phyloP scores from a whole-genome alignment of 306 rosid genomes.

The Dalbergia cochinchinensis region DNA sequence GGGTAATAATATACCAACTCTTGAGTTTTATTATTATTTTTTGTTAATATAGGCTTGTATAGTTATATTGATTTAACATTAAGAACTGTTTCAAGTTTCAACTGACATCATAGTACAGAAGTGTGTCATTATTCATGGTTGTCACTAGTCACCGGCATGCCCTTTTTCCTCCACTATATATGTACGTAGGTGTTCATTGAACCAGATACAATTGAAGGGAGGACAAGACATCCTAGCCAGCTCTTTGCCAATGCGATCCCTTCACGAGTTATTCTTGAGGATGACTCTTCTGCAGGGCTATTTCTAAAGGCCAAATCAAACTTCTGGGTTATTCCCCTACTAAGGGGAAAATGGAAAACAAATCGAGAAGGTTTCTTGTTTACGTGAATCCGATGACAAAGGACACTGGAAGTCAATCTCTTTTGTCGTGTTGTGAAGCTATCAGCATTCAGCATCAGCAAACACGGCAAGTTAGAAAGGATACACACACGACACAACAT shows the following conservation, averaged over 20 bases:
- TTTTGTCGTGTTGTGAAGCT: conserved; percentile 28
- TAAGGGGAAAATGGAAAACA: background rate
- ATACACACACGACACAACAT: conserved; percentile 11
- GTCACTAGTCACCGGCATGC: conserved; percentile 20
- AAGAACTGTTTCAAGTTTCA: conserved; percentile 6
- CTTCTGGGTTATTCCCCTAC: background rate
- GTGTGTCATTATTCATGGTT: background rate
- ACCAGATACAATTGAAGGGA: background rate
- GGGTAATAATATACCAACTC: background rate
- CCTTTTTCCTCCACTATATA: conserved; percentile 15
- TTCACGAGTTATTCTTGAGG: background rate
- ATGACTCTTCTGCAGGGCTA: background rate
- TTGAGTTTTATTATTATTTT: background rate
- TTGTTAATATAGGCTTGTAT: background rate
- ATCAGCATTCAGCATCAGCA: background rate
- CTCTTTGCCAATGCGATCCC: background rate
- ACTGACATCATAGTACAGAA: background rate
- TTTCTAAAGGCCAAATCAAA: background rate
- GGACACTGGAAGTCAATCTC: background rate
- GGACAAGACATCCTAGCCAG: conserved; percentile 1
- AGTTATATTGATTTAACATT: conserved; percentile 17
- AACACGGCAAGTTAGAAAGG: conserved; percentile 22
- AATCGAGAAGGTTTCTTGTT: background rate
- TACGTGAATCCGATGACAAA: background rate
- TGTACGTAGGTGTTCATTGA: conserved; percentile 20